These are phyloP conservation scores for Termitomyces sp. DNA, from an alignment of 768 basidiomycete genomes.

Conservation along the genomic window DNA sequence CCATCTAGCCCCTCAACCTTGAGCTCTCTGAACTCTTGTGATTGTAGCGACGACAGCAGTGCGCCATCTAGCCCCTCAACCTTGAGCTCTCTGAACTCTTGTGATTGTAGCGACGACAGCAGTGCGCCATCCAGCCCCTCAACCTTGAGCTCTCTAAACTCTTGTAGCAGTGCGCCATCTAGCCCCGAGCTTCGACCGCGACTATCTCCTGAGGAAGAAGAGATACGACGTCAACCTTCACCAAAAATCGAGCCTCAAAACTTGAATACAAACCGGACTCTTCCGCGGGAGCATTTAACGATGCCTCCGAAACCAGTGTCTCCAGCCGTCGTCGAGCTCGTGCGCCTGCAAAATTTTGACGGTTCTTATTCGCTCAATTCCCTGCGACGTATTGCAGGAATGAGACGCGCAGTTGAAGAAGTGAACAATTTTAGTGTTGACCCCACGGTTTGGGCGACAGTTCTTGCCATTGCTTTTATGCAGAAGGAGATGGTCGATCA, in stretches of 20 bases:
- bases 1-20: too few species aligned
- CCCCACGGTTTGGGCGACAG: constrained; percentile 43
- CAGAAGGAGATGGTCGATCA: constrained; percentile 30
- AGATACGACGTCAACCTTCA: constrained; percentile 24
- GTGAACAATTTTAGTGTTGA: constrained; percentile 26
- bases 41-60: constrained; percentile 33
- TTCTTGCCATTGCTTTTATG: constrained; percentile 43
- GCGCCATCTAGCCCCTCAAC: too few species aligned
- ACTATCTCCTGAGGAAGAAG: constrained; percentile 18
- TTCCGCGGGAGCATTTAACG: not conserved
- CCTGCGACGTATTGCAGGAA: constrained; percentile 34
- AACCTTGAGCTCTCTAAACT: constrained; percentile 46
- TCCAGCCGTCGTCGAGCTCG: constrained; percentile 30
- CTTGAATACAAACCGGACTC: constrained; percentile 10
- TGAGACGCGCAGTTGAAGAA: constrained; percentile 24
- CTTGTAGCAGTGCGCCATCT: constrained; percentile 24
- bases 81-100: constrained; percentile 43
- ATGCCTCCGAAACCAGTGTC: constrained; percentile 7
- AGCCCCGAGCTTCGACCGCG: constrained; percentile 18
- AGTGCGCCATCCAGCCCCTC: too few species aligned
- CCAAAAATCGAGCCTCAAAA: constrained; percentile 21
- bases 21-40: constrained; percentile 43
- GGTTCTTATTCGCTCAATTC: constrained; percentile 42
- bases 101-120: constrained; percentile 34
- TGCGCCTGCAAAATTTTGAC: constrained; percentile 37